Conservation (phyloP, 345 rosid genomes). For the Dovyalis caffra region DNA sequence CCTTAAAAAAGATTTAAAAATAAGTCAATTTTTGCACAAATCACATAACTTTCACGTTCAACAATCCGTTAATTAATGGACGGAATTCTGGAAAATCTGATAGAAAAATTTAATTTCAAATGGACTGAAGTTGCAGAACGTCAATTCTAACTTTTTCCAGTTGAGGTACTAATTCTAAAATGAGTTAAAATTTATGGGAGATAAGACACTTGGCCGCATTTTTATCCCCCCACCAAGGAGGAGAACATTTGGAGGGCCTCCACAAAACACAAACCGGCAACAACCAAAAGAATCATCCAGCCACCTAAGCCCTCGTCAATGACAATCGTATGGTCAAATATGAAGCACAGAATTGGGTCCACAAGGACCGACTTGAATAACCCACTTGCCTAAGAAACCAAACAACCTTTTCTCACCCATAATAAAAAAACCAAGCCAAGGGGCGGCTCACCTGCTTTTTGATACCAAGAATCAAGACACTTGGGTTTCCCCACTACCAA, state of each 20-base stretch:
- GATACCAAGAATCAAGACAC: slow-evolving; percentile 30
- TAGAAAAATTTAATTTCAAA: too few species aligned
- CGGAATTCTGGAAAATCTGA: too few species aligned
- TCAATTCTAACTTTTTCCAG: too few species aligned
- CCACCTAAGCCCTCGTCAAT: not conserved
- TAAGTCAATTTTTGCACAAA: too few species aligned
- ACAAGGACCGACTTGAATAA: not conserved
- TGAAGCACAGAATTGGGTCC: slow-evolving; percentile 4
- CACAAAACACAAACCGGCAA: not conserved
- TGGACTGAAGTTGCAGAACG: too few species aligned
- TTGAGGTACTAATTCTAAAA: too few species aligned
- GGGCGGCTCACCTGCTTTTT: slow-evolving; percentile 34
- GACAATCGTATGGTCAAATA: not conserved
- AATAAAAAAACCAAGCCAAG: not conserved
- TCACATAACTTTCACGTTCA: too few species aligned
- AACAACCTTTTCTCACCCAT: not conserved
- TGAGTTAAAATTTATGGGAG: too few species aligned
- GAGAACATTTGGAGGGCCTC: not conserved
- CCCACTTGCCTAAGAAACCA: slow-evolving; percentile 31
- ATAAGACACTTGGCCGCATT: too few species aligned
- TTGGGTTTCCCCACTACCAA: slow-evolving; percentile 11
- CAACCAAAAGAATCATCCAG: not conserved
- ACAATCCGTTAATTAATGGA: too few species aligned
- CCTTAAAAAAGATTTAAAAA: too few species aligned
- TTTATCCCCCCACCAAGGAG: not conserved